Evolutionary conservation across 306 rosid species (phyloP).

Genomic region (Pueraria montana): DNA sequence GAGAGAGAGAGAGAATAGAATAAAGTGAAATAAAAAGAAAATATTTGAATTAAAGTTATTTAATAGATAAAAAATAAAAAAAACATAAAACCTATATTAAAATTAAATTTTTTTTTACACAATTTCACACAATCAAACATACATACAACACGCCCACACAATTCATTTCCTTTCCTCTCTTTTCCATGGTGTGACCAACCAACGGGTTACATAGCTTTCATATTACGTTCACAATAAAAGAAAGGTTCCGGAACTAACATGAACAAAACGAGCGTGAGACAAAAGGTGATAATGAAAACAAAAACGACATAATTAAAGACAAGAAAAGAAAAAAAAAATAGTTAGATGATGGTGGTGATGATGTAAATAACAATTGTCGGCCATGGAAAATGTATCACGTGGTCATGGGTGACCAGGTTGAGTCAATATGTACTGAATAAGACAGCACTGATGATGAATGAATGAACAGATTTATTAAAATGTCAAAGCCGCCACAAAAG

Average conservation of each 20-base stretch:
- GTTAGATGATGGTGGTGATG: slow-evolving; percentile 21
- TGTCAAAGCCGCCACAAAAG: slow-evolving; percentile 4
- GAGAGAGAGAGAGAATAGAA: no score
- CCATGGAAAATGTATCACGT: slow-evolving; percentile 28
- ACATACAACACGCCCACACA: no score
- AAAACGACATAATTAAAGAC: not conserved
- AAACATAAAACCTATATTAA: no score
- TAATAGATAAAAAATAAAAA: no score
- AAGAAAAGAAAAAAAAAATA: not conserved
- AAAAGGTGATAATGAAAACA: not conserved
- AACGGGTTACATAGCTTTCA: not conserved
- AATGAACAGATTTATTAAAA: not conserved
- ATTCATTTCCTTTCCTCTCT: no score
- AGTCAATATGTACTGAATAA: not conserved
- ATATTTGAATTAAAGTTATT: no score
- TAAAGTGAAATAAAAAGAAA: no score
- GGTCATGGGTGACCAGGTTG: not conserved
- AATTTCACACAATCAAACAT: no score
- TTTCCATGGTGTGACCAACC: no score
- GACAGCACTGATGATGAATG: not conserved
- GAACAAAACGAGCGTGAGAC: slow-evolving; percentile 1
- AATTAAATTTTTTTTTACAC: no score
- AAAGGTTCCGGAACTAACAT: not conserved
- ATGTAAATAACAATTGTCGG: not conserved
- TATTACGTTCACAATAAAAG: not conserved